Evolutionary conservation across 495 filamentous ascomycete genomes (phyloP), one percentile per base, ranked within the genome.

Genomic region (Apiosordaria backusii): DNA sequence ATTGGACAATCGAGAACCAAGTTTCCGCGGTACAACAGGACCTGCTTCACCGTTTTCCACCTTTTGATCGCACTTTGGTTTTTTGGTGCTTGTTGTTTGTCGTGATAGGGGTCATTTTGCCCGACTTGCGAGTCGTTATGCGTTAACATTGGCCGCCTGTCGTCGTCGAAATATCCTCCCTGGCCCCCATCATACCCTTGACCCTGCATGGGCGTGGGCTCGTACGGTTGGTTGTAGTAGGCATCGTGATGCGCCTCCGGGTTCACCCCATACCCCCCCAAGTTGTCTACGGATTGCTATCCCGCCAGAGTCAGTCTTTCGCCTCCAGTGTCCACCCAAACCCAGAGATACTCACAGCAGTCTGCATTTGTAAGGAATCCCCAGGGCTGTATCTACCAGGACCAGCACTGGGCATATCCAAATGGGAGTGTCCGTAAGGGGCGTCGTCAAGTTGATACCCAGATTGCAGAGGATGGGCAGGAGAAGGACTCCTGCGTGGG

Each of bases 1-100:
- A 99, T 90, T 0, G 96, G 96, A 75, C 96, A 99, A 78, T 99
- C 96, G 2, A 98, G 87, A 26, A 99, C 95, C 70, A 99, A 85
- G 77, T 99, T 98, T 55, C 96, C 96, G 69, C 95, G 90, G 84
- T 96, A 98, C 50, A 99, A 79, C 70, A 96, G 91, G 26, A 98
- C 93, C 82, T 97, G 93, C 76, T 98, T 99, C 21, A 98, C 94
- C 4, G 96, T 98, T 82, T 98, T 98, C 92, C 92, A 97, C 75
- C 96, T 86, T 73, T 90, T 88, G 70, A 98, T 88, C 80, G n/a
- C 81, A 86, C 50, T 53, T 61, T 64, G 65, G 60, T 70, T 74
- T 22, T n/a, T 87, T 1, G 85, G 85, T 23, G 82, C 83, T 35
- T 62, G 79, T 72, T 65, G 73, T 40, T 77, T 78, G 61, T 85